Evolutionary conservation across 768 basidiomycete genomes (phyloP), one percentile per base, ranked within the genome.

Genomic region (Phylloporus sp.): DNA sequence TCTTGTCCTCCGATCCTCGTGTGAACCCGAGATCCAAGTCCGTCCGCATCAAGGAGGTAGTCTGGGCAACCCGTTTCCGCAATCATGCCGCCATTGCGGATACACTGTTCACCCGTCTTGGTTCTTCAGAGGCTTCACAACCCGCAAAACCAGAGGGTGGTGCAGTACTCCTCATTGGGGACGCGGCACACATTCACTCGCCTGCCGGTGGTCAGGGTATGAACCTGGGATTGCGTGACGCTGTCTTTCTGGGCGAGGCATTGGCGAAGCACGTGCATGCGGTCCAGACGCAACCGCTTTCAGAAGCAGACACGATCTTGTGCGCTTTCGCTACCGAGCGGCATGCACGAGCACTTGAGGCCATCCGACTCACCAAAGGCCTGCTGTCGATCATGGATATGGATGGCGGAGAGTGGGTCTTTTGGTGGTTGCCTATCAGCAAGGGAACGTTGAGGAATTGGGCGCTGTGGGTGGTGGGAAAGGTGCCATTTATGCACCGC

Each of bases 141-240:
- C 2, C 29, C 2, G 53, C 45, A n/a, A 40, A 50, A 20, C 28
- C 53, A 34, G 51, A 50, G n/a, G 64, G 63, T 2, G 59, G 57
- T 0, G 59, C 20, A 0, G 50, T 69, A 35, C 11, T 69, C 27
- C 59, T 79, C 40, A 44, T 76, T 2, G 76, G 76, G 1, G 77
- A 79, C 56, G 79, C 80, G 1, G 81, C 80, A 20, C 72, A 78
- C 20, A 74, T 80, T 43, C 81, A 81, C 49, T 77, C 80, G 2
- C 80, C 81, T 5, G 70, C 73, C 2, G 80, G 81, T 4, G 81
- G 80, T 1, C 80, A 82, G 54, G 81, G 81, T 7, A 78, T 82
- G 80, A 81, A 81, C 53, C 73, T 82, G 23, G 80, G 80, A 10
- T 61, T 82, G 22, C 73, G 80, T 11, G 80, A 82, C 49, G 79